Conservation (phyloP, 352 stramenopile genomes). For the Globisporangium rhizosaccharum region DNA sequence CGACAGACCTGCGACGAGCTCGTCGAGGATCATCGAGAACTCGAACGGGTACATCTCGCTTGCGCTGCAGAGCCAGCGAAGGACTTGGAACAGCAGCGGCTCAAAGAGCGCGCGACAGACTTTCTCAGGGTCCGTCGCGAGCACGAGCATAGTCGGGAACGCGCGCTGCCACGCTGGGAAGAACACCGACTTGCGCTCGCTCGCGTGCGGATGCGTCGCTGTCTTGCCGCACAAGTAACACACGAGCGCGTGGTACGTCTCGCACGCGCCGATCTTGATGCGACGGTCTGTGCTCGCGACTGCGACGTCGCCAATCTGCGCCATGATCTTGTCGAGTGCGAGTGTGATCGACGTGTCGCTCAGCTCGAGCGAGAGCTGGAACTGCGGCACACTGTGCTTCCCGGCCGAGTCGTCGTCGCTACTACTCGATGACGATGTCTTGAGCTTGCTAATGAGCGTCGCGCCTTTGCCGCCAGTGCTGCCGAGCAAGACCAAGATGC, state of each 20-base stretch:
- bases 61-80: conserved; percentile 60
- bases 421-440: conserved; percentile 7
- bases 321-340: conserved; percentile 40
- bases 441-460: conserved; percentile 36
- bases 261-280: conserved; percentile 55
- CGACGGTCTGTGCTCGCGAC: conserved; percentile 43
- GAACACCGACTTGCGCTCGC: conserved; percentile 58
- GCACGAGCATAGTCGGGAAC: conserved; percentile 42
- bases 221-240: conserved; percentile 72
- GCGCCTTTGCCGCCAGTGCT: conserved; percentile 43
- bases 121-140: conserved; percentile 67
- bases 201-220: conserved; percentile 50
- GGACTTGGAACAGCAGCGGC: conserved; percentile 65
- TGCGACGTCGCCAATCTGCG: conserved; percentile 45
- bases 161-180: conserved; percentile 46
- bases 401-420: conserved; percentile 2
- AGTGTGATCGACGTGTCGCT: conserved; percentile 35
- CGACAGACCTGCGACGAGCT: conserved; percentile 49
- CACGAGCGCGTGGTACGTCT: conserved; percentile 66
- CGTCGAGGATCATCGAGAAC: conserved; percentile 52
- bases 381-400: conserved; percentile 10
- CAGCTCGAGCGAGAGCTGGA: conserved; percentile 41
- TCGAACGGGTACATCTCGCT: conserved; percentile 62
- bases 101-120: conserved; percentile 69
- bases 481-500: conserved; percentile 54